Conservation (phyloP, 768 basidiomycete genomes). For the Auricularia sp. region DNA sequence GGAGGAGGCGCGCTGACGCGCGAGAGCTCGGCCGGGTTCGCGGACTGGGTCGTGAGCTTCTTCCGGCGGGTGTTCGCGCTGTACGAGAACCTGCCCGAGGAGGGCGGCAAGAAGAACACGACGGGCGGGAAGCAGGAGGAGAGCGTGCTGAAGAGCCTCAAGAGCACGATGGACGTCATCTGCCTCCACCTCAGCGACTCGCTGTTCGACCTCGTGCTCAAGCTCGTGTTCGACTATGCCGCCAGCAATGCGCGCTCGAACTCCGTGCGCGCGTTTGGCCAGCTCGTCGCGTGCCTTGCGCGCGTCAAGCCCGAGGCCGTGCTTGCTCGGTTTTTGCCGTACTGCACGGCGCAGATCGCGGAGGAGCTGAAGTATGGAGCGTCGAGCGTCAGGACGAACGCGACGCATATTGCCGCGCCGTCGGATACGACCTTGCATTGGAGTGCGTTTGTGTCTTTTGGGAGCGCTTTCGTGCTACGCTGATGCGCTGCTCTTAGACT, state of each 20-base stretch:
- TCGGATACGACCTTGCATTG: constrained; percentile 88
- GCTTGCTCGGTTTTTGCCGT: constrained; percentile 69
- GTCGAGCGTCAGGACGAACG: constrained; percentile 74
- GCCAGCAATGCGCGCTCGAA: constrained; percentile 87
- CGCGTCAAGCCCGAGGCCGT: constrained; percentile 67
- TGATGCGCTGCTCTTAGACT: constrained; percentile 33
- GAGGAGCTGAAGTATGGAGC: constrained; percentile 86
- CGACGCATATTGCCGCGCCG: constrained; percentile 58
- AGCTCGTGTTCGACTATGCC: constrained; percentile 75
- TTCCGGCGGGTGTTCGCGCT: constrained; percentile 70
- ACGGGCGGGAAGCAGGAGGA: constrained; percentile 83
- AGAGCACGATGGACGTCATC: constrained; percentile 70
- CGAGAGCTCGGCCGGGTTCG: constrained; percentile 70
- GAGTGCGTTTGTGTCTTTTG: constrained; percentile 42
- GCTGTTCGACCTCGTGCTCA: constrained; percentile 77
- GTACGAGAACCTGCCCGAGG: constrained; percentile 90
- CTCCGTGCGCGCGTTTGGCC: constrained; percentile 82
- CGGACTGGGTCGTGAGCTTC: constrained; percentile 78
- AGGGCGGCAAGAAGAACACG: constrained; percentile 76
- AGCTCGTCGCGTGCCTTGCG: constrained; percentile 76
- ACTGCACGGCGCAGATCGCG: constrained; percentile 65
- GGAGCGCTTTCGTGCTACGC: background rate
- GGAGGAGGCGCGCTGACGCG: constrained; percentile 63
- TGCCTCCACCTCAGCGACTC: constrained; percentile 68
- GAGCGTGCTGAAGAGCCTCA: constrained; percentile 63